Base-by-base conservation (phyloP, 768 basidiomycete genomes). In the Sarcodon sp. region DNA sequence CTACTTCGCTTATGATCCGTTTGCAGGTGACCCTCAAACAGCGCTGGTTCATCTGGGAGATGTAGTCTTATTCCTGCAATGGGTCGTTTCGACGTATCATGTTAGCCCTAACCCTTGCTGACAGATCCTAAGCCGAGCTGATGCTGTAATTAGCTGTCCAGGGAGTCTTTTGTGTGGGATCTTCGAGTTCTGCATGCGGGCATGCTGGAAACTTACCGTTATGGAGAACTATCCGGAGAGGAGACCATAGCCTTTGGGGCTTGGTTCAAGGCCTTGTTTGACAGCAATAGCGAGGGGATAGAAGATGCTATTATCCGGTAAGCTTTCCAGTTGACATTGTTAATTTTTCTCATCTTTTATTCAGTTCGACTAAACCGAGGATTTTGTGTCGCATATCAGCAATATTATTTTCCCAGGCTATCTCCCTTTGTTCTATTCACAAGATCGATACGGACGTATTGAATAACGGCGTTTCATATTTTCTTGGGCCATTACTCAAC, bases 261-360 rank as follows among this genome's bases (percentile, higher is more conserved):
- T 7, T 90, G 87, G 87, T 77, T 72, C 54, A 87, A 86, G 56
- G 81, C 83, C 0, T 66, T 90, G 27, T 89, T 89, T 59, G 85
- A 87, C 57, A 78, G 67, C 44, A 66, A 67, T 50, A 87, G 77
- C 53, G 87, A 89, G 59, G 87, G 87, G 1, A 88, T 90, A 27
- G 87, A 89, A 54, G 87, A 90, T 55, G 79, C 74, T 11, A 83
- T 87, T 15, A 54, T 68, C n/a, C 54, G 66, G 63, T 66, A 45
- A 12, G 50, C 41, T 15, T 33, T 18, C 35, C 12, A 34, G 11
- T 1, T 35, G 10, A 31, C 7, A 41, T 37, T 7, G 21, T 16
- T 21, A 5, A 13, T 9, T 16, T n/a, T 46, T 35, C 39, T 43
- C 32, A n/a, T 46, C 15, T 13, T 35, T 3, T 33, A 15, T 12